These are phyloP conservation scores for Lactarius deliciosus DNA, from an alignment of 768 basidiomycete genomes.

Conservation along the genomic window DNA sequence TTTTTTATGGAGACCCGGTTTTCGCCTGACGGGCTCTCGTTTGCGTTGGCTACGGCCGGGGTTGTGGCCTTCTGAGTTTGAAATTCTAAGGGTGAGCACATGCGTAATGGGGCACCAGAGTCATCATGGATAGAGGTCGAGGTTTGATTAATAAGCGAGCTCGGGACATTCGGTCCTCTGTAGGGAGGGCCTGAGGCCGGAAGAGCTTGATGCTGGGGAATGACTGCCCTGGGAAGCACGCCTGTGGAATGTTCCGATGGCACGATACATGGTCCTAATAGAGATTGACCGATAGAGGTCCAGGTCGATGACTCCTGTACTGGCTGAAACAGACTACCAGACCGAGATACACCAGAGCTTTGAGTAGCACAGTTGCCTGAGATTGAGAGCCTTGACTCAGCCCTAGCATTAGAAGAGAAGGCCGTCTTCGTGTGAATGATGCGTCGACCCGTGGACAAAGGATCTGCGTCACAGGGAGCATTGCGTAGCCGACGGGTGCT, in stretches of 20 bases:
- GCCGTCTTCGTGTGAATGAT: not conserved
- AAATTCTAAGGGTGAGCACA: not conserved
- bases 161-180: not conserved
- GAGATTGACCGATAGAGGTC: conserved; percentile 1
- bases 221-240: not conserved
- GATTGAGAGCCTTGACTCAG: not conserved
- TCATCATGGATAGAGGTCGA: not conserved
- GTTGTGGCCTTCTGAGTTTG: not conserved
- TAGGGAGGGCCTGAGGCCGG: not conserved
- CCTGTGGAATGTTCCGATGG: not conserved
- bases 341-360: not conserved
- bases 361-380: not conserved
- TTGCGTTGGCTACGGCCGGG: no score
- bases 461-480: not conserved
- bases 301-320: not conserved
- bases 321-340: conserved; percentile 8
- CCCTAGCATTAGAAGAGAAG: not conserved
- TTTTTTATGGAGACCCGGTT: no score
- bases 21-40: no score
- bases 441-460: not conserved
- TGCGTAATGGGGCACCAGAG: not conserved
- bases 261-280: not conserved
- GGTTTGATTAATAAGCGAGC: not conserved
- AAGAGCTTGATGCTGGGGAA: not conserved
- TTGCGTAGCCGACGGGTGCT: not conserved